Percentiles rank a stretch among this genome's conserved stretches.
Conservation (phyloP, 2,329 filamentous ascomycete genomes). For the Alternaria arbusti region DNA sequence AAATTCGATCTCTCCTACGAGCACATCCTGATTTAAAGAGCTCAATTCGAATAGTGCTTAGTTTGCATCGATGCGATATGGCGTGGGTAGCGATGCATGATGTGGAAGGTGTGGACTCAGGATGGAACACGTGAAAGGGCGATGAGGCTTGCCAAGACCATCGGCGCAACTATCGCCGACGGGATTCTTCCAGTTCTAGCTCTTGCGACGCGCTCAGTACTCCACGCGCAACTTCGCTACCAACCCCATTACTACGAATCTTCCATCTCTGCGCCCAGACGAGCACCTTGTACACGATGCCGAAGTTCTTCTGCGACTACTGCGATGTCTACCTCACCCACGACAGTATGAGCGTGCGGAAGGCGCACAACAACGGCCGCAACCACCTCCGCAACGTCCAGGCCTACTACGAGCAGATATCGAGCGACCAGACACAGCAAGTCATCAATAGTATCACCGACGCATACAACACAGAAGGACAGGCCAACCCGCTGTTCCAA, state of each 20-base stretch:
- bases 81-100: background rate
- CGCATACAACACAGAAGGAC: slow-evolving; percentile 93
- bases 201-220: slow-evolving; percentile 24
- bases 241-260: background rate
- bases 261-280: background rate
- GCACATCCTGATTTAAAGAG: background rate
- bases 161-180: slow-evolving; percentile 24
- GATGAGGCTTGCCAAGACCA: slow-evolving; percentile 16
- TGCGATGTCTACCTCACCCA: slow-evolving; percentile 99
- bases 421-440: slow-evolving; percentile 96
- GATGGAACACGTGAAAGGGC: background rate
- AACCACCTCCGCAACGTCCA: slow-evolving; percentile 98
- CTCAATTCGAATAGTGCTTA: background rate
- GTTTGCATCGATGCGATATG: background rate
- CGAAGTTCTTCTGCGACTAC: slow-evolving; percentile 72
- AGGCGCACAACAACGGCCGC: slow-evolving; percentile 94
- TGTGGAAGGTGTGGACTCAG: background rate
- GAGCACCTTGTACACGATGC: slow-evolving; percentile 17
- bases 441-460: slow-evolving; percentile 98
- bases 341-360: slow-evolving; percentile 99
- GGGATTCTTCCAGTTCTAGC: slow-evolving; percentile 28
- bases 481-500: slow-evolving; percentile 82
- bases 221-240: slow-evolving; percentile 4
- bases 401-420: slow-evolving; percentile 99
- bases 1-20: background rate